Evolutionary conservation across 306 rosid species (phyloP), one percentile per base, ranked within the genome.

Genomic region (Senna siamea): DNA sequence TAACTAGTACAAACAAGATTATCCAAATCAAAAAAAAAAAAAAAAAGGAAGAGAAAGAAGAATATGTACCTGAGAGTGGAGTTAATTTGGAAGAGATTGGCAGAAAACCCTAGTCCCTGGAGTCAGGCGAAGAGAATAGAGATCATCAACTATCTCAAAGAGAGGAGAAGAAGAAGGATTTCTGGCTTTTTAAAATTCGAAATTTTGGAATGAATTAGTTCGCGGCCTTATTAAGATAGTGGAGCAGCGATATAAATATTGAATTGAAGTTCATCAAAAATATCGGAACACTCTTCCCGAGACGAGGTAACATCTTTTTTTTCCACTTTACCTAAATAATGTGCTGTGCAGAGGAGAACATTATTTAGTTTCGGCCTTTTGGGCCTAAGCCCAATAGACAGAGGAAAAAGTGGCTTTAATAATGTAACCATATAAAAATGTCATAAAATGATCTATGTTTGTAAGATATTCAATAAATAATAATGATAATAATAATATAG

Each of bases 161-260:
- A 34, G 17, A 17, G 8, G 66, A 18, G 68, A 26, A 18, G 50
- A 9, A 9, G 17, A 20, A 9, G 4, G 30, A 62, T 17, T 62
- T 20, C 15, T 5, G 50, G 17, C 50, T 18, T 62, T 62, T 62
- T 18, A 43, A 62, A 62, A 38, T 62, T 62, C 68, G 50, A 62
- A 62, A 37, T 37, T 62, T 61, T 10, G 50, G 50, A 19, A 1
- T 15, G 7, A 38, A 62, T 62, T 43, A 37, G 17, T 62, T 62
- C 50, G 68, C 68, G 50, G 68, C 68, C 50, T 62, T 0, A 18
- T 14, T 37, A 12, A 7, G 50, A 18, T 18, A 37, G 32, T 19
- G 30, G 3, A 2, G 0, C 11, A 10, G 26, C 0, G 17, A 6
- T 22, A 35, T 9, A 17, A 6, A 60, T 14, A 35, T 15, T 5